These are phyloP conservation scores for Metschnikowia picachoensis DNA, from an alignment of 805 yeast species.

Conservation along the genomic window DNA sequence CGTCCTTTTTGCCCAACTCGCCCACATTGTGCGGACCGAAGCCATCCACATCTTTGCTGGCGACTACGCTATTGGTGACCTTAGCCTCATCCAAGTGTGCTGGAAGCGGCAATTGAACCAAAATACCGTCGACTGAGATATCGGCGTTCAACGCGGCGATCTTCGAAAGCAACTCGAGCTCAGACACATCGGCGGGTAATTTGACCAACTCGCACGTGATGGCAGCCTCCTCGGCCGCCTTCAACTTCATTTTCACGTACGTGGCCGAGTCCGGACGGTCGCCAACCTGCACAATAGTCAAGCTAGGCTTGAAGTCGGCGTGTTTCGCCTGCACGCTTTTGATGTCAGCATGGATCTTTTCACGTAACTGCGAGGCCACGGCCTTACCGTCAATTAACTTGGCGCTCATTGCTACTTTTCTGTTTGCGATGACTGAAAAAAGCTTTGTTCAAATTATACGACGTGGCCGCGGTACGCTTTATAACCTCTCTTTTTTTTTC, in stretches of 20 bases:
- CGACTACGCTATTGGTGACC: conserved; percentile 62
- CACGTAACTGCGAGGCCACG: conserved; percentile 39
- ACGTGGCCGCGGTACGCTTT: background rate
- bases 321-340: conserved; percentile 37
- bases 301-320: conserved; percentile 58
- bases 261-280: conserved; percentile 75
- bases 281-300: conserved; percentile 76
- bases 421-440: no score
- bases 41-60: conserved; percentile 79
- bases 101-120: conserved; percentile 78
- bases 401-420: conserved; percentile 24
- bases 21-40: conserved; percentile 77
- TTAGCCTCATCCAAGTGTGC: conserved; percentile 61
- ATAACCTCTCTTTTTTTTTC: no score
- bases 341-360: conserved; percentile 39
- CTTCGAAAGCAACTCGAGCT: conserved; percentile 50
- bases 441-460: background rate
- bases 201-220: conserved; percentile 58
- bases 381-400: conserved; percentile 43
- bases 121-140: conserved; percentile 60
- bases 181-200: conserved; percentile 53
- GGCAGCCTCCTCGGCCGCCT: conserved; percentile 70
- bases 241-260: conserved; percentile 74
- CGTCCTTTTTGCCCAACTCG: conserved; percentile 69
- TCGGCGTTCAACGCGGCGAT: conserved; percentile 58